Percentiles rank a stretch among this genome's conserved stretches.
Evolutionary conservation across 345 rosid species (phyloP).

Genomic region (Eucalyptus tenuipes): DNA sequence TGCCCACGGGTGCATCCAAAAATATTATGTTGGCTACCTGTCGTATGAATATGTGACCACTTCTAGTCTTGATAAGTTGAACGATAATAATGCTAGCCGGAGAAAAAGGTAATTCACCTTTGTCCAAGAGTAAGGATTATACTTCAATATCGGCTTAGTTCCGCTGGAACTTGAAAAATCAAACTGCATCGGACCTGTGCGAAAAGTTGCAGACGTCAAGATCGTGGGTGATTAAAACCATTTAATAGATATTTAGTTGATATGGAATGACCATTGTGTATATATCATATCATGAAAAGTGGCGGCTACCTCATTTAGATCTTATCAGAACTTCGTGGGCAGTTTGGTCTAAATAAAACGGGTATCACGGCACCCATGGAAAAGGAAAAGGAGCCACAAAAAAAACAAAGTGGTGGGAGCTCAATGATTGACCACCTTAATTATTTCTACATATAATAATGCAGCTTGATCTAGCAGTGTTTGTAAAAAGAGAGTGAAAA

Average conservation of each 20-base stretch:
- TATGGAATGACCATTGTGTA: not conserved
- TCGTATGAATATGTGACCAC: not conserved
- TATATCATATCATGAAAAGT: not conserved
- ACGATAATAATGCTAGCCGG: not conserved
- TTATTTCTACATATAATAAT: not conserved
- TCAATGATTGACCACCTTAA: not conserved
- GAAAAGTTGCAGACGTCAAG: not conserved
- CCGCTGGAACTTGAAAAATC: constrained; percentile 1
- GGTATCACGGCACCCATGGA: not conserved
- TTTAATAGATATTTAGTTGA: not conserved
- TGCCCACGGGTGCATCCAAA: not conserved
- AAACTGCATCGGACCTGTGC: constrained; percentile 14
- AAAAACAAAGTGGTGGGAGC: not conserved
- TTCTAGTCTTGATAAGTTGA: not conserved
- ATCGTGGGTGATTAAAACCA: not conserved
- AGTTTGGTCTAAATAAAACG: not conserved
- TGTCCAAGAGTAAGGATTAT: constrained; percentile 20
- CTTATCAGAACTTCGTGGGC: not conserved
- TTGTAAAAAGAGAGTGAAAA: not conserved
- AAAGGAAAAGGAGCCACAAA: not conserved
- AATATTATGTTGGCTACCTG: not conserved
- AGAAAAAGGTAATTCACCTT: not conserved
- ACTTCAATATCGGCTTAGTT: not conserved
- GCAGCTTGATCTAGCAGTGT: not conserved
- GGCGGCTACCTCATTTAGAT: not conserved